A percentile compares a stretch with the other conserved stretches of the same genome.
These are phyloP conservation scores for Cladochytrium tenue DNA, from an alignment of 371 early-diverging fungal genomes.

Conservation along the genomic window DNA sequence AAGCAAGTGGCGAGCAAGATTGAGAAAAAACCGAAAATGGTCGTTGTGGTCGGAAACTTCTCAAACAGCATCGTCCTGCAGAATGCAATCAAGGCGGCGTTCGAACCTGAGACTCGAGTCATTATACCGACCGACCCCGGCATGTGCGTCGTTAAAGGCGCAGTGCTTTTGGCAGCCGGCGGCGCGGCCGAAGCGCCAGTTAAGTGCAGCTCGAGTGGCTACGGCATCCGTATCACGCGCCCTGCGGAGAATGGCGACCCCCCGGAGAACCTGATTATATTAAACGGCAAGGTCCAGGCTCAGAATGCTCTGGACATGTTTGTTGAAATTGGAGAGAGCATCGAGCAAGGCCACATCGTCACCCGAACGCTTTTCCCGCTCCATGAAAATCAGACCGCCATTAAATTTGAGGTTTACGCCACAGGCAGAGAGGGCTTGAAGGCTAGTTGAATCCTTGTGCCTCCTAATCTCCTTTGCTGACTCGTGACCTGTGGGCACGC, in stretches of 20 bases:
- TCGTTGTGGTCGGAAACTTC: conserved; percentile 11
- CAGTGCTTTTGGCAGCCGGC: conserved; percentile 2
- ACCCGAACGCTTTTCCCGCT: conserved; percentile 6
- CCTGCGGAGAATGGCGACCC: not conserved
- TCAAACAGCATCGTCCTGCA: not conserved
- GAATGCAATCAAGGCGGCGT: not conserved
- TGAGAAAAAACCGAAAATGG: not conserved
- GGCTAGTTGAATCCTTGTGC: not conserved
- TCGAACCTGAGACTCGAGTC: not conserved
- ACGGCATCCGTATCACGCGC: conserved; percentile 4
- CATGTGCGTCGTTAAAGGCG: conserved; percentile 5
- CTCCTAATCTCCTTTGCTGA: not conserved
- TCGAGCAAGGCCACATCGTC: not conserved
- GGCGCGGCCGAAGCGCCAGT: not conserved
- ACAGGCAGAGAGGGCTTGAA: not conserved
- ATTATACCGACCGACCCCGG: conserved; percentile 7
- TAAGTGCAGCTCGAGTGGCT: not conserved
- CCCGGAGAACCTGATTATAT: not conserved
- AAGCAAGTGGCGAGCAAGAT: not conserved
- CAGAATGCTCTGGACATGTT: not conserved
- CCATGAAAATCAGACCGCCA: not conserved
- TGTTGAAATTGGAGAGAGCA: conserved; percentile 1
- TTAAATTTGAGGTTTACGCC: conserved; percentile 10
- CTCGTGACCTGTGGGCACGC: not conserved
- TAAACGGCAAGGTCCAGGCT: not conserved